phyloP scores from a whole-genome alignment of 192 early-diverging fungal species.

The Thoreauomyces humboldtii region DNA sequence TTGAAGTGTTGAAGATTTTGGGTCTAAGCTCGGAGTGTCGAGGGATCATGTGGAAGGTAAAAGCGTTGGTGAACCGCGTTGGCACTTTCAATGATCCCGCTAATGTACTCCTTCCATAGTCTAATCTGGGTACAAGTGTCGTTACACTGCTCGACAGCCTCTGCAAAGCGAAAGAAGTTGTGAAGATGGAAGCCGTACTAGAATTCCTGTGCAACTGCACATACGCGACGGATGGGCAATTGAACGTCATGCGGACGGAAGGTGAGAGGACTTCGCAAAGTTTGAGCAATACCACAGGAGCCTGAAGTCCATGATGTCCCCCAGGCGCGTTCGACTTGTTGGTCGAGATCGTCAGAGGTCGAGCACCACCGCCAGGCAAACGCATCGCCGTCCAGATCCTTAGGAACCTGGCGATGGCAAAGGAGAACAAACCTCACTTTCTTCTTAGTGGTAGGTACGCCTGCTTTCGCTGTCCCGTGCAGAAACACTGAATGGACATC shows the following conservation, averaged over 20 bases:
- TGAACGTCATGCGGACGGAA: constrained; percentile 17
- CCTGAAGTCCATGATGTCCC: no score
- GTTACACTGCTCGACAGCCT: neutral
- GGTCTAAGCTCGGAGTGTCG: constrained; percentile 25
- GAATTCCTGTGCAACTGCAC: constrained; percentile 24
- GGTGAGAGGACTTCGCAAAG: constrained; percentile 15
- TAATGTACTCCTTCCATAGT: constrained; percentile 1
- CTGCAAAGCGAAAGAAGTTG: constrained; percentile 25
- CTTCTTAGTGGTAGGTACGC: constrained; percentile 25
- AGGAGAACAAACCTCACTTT: constrained; percentile 42
- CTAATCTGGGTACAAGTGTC: constrained; percentile 2
- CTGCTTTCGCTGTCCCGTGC: no score
- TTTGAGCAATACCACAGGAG: no score
- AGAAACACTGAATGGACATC: neutral
- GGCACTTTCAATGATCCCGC: neutral
- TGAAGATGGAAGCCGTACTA: constrained; percentile 16
- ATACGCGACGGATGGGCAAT: constrained; percentile 26
- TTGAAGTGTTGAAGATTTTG: constrained; percentile 34
- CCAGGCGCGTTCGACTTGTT: constrained; percentile 26
- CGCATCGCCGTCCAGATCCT: constrained; percentile 23
- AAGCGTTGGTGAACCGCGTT: neutral
- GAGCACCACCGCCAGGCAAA: neutral
- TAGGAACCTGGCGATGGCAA: constrained; percentile 28
- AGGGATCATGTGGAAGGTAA: constrained; percentile 31
- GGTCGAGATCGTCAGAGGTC: constrained; percentile 8